Conservation (phyloP, 2,329 filamentous ascomycete species). For the Phyllosticta citriasiana region DNA sequence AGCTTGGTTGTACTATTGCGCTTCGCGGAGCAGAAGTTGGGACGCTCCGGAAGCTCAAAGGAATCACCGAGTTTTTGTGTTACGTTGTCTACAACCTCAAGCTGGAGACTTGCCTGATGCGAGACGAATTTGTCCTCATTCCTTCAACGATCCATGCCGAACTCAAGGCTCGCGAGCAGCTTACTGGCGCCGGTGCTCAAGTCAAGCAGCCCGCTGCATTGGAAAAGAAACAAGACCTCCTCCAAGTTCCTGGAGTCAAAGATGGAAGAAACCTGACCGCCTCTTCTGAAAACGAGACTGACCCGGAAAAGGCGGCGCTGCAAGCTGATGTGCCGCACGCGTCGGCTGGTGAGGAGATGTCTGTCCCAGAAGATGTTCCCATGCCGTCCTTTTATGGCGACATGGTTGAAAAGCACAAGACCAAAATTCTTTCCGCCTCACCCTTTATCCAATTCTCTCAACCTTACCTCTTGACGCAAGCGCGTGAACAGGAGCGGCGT, state of each 20-base stretch:
- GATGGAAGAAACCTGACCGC: not conserved
- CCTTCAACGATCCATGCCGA: slow-evolving; percentile 47
- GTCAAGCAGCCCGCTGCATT: not conserved
- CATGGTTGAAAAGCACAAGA: slow-evolving; percentile 87
- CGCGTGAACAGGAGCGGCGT: slow-evolving; percentile 79
- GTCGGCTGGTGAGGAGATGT: slow-evolving; percentile 34
- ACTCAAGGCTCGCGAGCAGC: slow-evolving; percentile 15
- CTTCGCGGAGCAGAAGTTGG: slow-evolving; percentile 69
- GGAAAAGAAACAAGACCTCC: not conserved
- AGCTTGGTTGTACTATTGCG: slow-evolving; percentile 90
- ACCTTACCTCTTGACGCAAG: slow-evolving; percentile 84
- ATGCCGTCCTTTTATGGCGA: slow-evolving; percentile 92
- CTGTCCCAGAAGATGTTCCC: slow-evolving; percentile 61
- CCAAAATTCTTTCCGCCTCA: slow-evolving; percentile 86
- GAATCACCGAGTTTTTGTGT: slow-evolving; percentile 96
- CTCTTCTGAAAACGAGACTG: not conserved
- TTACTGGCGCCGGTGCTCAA: slow-evolving; percentile 1
- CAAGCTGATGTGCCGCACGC: slow-evolving; percentile 11
- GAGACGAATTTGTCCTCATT: slow-evolving; percentile 82
- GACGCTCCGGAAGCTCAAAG: slow-evolving; percentile 69
- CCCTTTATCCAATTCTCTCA: slow-evolving; percentile 94
- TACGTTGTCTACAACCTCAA: slow-evolving; percentile 98
- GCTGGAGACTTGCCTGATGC: slow-evolving; percentile 85
- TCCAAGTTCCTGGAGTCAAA: not conserved
- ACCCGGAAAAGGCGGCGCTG: slow-evolving; percentile 3